phyloP scores from a whole-genome alignment of 2,329 filamentous ascomycete genomes.

The Samsoniella hepiali region DNA sequence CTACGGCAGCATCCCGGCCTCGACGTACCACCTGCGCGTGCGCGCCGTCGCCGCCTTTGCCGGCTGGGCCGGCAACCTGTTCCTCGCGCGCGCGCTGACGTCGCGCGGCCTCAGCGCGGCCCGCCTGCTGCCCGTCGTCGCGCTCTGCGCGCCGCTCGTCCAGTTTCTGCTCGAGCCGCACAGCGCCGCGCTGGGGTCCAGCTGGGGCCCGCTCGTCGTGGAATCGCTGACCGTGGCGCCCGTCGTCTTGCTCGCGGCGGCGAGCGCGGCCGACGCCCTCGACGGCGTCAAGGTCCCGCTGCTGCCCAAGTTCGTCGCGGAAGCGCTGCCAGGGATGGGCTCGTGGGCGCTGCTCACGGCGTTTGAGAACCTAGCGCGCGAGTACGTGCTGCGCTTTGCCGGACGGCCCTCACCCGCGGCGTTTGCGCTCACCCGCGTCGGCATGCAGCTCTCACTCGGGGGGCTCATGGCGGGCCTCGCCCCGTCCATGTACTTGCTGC shows the following conservation, averaged over 20 bases:
- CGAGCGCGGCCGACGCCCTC: constrained; percentile 60
- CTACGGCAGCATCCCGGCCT: constrained; percentile 79
- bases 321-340: constrained; percentile 62
- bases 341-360: constrained; percentile 64
- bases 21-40: constrained; percentile 66
- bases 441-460: constrained; percentile 66
- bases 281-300: constrained; percentile 57
- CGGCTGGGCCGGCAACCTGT: constrained; percentile 67
- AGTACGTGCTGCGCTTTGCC: constrained; percentile 14
- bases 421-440: constrained; percentile 65
- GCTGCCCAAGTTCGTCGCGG: constrained; percentile 55
- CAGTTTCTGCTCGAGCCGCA: constrained; percentile 69
- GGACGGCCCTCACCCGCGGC: constrained; percentile 33
- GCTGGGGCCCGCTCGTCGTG: constrained; percentile 70
- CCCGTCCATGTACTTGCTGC: constrained; percentile 65
- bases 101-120: constrained; percentile 42
- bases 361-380: constrained; percentile 33
- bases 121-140: constrained; percentile 65
- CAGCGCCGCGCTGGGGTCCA: constrained; percentile 64
- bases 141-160: constrained; percentile 68
- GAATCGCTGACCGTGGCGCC: constrained; percentile 72
- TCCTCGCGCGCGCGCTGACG: constrained; percentile 39
- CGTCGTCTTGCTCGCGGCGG: constrained; percentile 60
- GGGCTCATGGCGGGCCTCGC: constrained; percentile 62
- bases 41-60: constrained; percentile 64